These are phyloP conservation scores for Thermothelomyces thermophilus DNA, from an alignment of 2,329 filamentous ascomycete genomes.

Conservation along the genomic window DNA sequence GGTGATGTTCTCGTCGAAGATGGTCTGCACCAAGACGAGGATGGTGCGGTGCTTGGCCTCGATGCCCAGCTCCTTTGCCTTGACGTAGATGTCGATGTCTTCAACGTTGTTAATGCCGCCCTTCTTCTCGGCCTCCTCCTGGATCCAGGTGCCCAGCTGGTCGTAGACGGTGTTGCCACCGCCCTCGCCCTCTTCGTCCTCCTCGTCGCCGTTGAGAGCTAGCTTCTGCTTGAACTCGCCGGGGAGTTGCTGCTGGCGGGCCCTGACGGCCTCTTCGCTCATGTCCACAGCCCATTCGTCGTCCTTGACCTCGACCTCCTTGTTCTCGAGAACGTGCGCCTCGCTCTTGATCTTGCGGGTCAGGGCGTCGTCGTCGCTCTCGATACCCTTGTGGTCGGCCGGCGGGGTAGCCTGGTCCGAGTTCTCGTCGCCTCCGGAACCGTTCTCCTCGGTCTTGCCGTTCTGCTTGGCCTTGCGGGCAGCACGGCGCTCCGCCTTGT, in stretches of 20 bases:
- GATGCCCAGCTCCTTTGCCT: conserved; percentile 93
- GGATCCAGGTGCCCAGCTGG: conserved; percentile 87
- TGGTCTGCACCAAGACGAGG: conserved; percentile 82
- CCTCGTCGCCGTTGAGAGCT: conserved; percentile 67
- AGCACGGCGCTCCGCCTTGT: conserved; percentile 89
- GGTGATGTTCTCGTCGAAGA: conserved; percentile 86
- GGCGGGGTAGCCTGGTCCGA: conserved; percentile 31
- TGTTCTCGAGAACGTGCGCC: conserved; percentile 41
- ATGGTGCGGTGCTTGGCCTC: conserved; percentile 91
- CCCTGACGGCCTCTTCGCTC: conserved; percentile 90
- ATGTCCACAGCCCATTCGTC: conserved; percentile 96
- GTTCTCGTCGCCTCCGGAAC: conserved; percentile 54
- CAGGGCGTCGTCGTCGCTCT: conserved; percentile 73
- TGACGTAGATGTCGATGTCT: conserved; percentile 88
- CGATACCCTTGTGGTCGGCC: conserved; percentile 48
- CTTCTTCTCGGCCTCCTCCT: conserved; percentile 62
- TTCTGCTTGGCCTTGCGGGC: conserved; percentile 83
- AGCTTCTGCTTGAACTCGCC: conserved; percentile 90
- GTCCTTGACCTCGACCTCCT: conserved; percentile 58
- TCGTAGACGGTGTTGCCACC: conserved; percentile 75
- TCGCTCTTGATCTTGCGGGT: conserved; percentile 72
- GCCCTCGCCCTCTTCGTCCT: conserved; percentile 74
- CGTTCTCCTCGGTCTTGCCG: conserved; percentile 49
- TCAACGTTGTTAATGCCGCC: conserved; percentile 72
- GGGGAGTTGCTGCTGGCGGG: conserved; percentile 88